A percentile compares a stretch with the other conserved stretches of the same genome.
Conservation (phyloP, 1,284 basidiomycete species). For the Irpex sp. region DNA sequence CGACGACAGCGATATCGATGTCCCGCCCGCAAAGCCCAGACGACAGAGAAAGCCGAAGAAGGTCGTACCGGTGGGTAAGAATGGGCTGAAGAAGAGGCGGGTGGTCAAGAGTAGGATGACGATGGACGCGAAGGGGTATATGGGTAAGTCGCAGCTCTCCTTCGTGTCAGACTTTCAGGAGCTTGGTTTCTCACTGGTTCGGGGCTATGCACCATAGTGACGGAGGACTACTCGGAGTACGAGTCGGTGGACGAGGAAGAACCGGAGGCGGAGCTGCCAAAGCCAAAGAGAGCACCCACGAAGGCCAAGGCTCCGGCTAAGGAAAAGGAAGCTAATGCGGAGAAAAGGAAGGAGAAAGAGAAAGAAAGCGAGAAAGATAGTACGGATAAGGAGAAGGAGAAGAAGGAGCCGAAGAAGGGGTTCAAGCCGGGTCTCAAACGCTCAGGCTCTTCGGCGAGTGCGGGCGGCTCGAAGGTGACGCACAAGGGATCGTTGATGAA, state of each 20-base stretch:
- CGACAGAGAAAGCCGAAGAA: constrained; percentile 56
- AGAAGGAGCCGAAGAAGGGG: constrained; percentile 3
- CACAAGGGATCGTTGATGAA: constrained; percentile 26
- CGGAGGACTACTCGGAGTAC: constrained; percentile 73
- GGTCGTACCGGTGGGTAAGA: constrained; percentile 57
- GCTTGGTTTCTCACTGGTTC: too few species aligned
- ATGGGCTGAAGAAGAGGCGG: constrained; percentile 67
- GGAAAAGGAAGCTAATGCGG: constrained; percentile 20
- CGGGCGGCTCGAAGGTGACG: constrained; percentile 10
- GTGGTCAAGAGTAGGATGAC: constrained; percentile 51
- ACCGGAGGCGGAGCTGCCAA: constrained; percentile 21
- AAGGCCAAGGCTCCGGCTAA: too few species aligned
- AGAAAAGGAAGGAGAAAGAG: constrained; percentile 8
- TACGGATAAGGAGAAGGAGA: constrained; percentile 10
- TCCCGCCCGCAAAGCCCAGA: constrained; percentile 19
- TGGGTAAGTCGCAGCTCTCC: constrained; percentile 42
- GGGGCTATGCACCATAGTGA: constrained; percentile 45
- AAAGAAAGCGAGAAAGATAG: constrained; percentile 2
- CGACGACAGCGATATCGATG: constrained; percentile 18
- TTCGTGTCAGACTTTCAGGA: neutral
- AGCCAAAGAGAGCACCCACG: constrained; percentile 24
- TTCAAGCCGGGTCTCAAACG: constrained; percentile 7
- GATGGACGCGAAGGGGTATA: constrained; percentile 64
- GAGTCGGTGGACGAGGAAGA: constrained; percentile 68
- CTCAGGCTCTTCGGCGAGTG: constrained; percentile 6